A percentile compares a stretch with the other conserved stretches of the same genome.
Evolutionary conservation across 768 basidiomycete genomes (phyloP).

Genomic region (Mycena galopus): DNA sequence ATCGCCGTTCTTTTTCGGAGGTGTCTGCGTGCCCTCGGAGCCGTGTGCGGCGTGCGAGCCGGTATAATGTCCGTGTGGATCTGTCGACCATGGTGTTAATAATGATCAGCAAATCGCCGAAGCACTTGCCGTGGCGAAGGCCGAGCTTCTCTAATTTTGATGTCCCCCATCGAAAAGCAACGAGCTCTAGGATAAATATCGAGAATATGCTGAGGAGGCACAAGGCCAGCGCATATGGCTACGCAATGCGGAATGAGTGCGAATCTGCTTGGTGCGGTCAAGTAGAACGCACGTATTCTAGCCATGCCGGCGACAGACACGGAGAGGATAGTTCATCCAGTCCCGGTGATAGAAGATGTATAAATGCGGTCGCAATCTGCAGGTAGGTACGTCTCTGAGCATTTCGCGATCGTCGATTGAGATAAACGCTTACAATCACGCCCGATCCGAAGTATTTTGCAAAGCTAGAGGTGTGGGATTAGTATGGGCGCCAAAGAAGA

Average conservation of each 20-base stretch:
- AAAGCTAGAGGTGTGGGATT: constrained; percentile 60
- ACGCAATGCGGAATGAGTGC: constrained; percentile 10
- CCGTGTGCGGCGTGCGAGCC: constrained; percentile 79
- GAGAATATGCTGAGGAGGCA: constrained; percentile 85
- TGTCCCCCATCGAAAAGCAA: constrained; percentile 92
- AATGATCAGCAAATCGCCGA: constrained; percentile 3
- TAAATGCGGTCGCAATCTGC: constrained; percentile 92
- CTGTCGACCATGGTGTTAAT: constrained; percentile 47
- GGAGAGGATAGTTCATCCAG: constrained; percentile 77
- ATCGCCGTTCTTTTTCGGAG: constrained; percentile 17
- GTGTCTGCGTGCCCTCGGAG: constrained; percentile 60
- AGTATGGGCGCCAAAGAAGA: not conserved
- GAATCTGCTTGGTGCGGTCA: not conserved
- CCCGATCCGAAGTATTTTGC: constrained; percentile 95
- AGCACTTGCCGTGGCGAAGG: constrained; percentile 65
- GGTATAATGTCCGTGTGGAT: constrained; percentile 74
- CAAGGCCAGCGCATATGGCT: constrained; percentile 89
- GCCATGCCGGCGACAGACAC: constrained; percentile 83
- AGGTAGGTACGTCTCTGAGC: not conserved
- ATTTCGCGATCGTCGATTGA: not conserved
- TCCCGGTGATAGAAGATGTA: constrained; percentile 85
- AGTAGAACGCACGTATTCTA: constrained; percentile 71
- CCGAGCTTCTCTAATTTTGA: constrained; percentile 78
- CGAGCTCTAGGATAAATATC: constrained; percentile 89
- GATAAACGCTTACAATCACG: constrained; percentile 72